Base-by-base conservation (phyloP, 768 basidiomycete genomes). In the Astraeus odoratus region DNA sequence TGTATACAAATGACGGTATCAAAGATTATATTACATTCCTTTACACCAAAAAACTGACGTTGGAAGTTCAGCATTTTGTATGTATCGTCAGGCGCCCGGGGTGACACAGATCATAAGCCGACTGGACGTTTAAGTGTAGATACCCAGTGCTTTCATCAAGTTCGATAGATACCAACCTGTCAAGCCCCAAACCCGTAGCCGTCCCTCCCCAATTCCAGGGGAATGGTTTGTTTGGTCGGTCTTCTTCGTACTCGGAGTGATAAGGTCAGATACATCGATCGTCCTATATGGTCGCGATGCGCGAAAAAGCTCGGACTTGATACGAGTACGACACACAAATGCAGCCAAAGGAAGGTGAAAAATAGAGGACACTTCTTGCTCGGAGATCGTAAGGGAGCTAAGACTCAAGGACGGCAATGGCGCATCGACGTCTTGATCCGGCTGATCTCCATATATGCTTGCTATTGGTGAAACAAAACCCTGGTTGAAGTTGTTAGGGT, bases 111-210 rank as follows among this genome's bases (percentile, higher is more conserved):
- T n/a, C n/a, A n/a, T n/a, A n/a, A n/a, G n/a, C n/a, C n/a, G n/a
- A n/a, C n/a, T n/a, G n/a, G n/a, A n/a, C 15, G 9, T 15, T 34
- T 66, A 72, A 48, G 61, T 65, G 57, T 78, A 75, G 26, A 77
- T 66, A 39, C 66, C 63, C 51, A 86, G 56, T 16, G 64, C 66
- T 50, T 69, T 74, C 77, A 86, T 77, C 53, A 88, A 63, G 39
- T 76, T 53, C 37, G 72, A 75, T 43, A 87, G 68, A 66, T 87
- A 90, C 85, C 86, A 89, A 27, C 86, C 88, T 18, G 88, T 88
- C 57, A 90, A 64, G 0, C 88, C 86, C 85, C 87, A 90, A 22
- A 88, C 77, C 56, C 89, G 83, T 13, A 87, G 61, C 46, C 68
- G 67, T 9, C 71, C 75, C 38, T 67, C 64, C 31, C 71, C 71